Evolutionary conservation across 1,284 basidiomycete species (phyloP), one percentile per base, ranked within the genome.

Genomic region (Chalciporus sp.): DNA sequence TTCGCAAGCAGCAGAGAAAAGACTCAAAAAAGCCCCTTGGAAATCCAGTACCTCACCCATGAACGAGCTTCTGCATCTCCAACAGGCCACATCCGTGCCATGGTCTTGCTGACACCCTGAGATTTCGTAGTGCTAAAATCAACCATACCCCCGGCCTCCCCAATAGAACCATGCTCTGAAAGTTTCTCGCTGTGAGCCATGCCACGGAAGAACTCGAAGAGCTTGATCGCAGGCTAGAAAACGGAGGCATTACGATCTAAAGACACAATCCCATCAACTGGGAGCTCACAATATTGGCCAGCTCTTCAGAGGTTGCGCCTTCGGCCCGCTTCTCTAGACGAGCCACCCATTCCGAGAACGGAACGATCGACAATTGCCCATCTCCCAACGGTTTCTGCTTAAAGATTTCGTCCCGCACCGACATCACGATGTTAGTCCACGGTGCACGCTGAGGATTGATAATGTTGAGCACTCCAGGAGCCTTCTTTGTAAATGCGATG

Each of bases 151-250:
- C 60, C 57, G 1, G 35, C 19, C 46, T 65, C 66, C 23, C 23
- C 2, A 23, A 23, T 23, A 2, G 26, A 12, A 47, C 16, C 17
- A 20, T 33, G 10, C 1, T 37, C 48, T 23, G 33, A 23, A 1
- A 12, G 11, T 7, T 33, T 46, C 1, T 60, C 66, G 7, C 41
- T 23, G 12, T 28, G 44, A 10, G 55, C 42, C 23, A 60, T 48
- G 6, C 1, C 37, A 3, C 58, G 55, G 40, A 63, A 58, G 40
- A 56, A 69, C 4, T 55, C 55, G 12, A 67, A 52, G 0, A 66
- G 47, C 41, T 67, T 69, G 28, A 69, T 61, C 0, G 65, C 65
- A 47, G 63, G 64, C 62, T 68, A 16, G 14, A 23, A 23, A 23
- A 23, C 23, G 23, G 23, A 23, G 23, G 3, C 6, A 6, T 23